These are phyloP conservation scores for Thelephora terrestris DNA, from an alignment of 1,284 basidiomycete species.

Conservation along the genomic window DNA sequence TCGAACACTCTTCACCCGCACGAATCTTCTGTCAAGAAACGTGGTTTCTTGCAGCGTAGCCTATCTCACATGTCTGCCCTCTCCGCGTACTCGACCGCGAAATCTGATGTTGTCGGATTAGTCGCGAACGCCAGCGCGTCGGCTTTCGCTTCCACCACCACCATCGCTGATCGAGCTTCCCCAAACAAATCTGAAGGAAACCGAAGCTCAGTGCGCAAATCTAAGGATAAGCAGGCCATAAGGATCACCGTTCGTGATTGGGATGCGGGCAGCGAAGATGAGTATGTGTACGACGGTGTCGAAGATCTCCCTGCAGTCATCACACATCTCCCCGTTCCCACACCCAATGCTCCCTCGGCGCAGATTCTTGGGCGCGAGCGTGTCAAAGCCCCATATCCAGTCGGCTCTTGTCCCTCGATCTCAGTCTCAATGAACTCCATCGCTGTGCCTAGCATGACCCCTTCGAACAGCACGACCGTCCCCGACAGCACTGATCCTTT, in stretches of 20 bases:
- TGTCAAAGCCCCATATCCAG: conserved; percentile 56
- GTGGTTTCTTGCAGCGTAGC: not conserved
- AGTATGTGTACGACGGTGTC: conserved; percentile 37
- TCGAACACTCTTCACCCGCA: conserved; percentile 2
- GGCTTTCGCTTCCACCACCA: not conserved
- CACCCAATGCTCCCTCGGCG: conserved; percentile 15
- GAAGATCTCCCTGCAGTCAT: conserved; percentile 35
- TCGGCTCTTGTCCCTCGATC: conserved; percentile 40
- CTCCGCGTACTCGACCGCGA: not conserved
- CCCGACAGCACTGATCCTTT: conserved; percentile 17
- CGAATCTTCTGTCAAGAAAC: conserved; percentile 1
- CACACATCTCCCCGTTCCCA: not conserved
- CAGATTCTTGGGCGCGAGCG: conserved; percentile 41
- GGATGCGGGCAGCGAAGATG: not conserved
- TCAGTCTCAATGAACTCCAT: conserved; percentile 24
- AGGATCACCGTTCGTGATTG: not conserved
- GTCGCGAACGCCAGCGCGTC: not conserved
- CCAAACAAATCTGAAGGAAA: not conserved
- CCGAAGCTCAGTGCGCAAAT: not conserved
- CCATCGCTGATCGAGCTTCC: not conserved
- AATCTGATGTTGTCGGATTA: not conserved
- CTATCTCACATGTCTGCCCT: not conserved
- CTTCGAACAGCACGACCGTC: conserved; percentile 9
- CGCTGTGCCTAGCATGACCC: conserved; percentile 12
- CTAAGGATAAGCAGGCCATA: not conserved